These are phyloP conservation scores for Paracorniculantispora psalliotae DNA, from an alignment of 2,329 filamentous ascomycete genomes.

Conservation along the genomic window DNA sequence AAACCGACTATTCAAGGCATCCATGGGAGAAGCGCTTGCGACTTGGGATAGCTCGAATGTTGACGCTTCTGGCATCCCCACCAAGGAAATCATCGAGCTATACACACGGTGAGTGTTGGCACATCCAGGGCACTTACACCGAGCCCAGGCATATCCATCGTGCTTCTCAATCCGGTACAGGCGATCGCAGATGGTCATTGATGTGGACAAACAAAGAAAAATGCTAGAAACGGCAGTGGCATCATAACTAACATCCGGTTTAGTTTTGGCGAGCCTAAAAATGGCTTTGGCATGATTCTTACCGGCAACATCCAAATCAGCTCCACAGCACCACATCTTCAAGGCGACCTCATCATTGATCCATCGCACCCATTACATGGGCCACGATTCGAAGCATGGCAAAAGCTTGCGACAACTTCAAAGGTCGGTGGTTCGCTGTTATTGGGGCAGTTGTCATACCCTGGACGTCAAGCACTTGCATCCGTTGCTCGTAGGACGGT, in stretches of 20 bases:
- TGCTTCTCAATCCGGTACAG: too few relatives aligned
- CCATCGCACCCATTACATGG: constrained; percentile 45
- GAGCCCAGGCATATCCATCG: neutral
- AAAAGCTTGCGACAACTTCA: constrained; percentile 45
- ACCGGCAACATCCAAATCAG: constrained; percentile 63
- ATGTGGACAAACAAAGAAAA: too few relatives aligned
- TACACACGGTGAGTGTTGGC: constrained; percentile 40
- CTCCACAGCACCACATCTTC: constrained; percentile 46
- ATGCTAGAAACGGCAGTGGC: neutral
- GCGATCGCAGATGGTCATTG: too few relatives aligned
- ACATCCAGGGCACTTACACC: neutral
- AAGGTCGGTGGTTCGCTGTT: constrained; percentile 58
- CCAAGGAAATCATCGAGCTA: constrained; percentile 41
- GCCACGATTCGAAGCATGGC: constrained; percentile 57
- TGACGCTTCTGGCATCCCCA: constrained; percentile 41
- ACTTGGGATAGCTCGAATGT: constrained; percentile 53
- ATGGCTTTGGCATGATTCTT: constrained; percentile 48
- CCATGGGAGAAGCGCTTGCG: constrained; percentile 61
- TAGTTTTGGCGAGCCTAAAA: constrained; percentile 51
- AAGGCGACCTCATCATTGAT: constrained; percentile 56
- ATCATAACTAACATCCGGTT: neutral
- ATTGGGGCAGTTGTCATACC: constrained; percentile 58
- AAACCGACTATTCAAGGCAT: constrained; percentile 63
- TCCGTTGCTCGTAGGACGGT: constrained; percentile 29
- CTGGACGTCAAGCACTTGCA: constrained; percentile 48